Conservation (phyloP, 164 flowering plant species). For the Aristolochia fimbriata region DNA sequence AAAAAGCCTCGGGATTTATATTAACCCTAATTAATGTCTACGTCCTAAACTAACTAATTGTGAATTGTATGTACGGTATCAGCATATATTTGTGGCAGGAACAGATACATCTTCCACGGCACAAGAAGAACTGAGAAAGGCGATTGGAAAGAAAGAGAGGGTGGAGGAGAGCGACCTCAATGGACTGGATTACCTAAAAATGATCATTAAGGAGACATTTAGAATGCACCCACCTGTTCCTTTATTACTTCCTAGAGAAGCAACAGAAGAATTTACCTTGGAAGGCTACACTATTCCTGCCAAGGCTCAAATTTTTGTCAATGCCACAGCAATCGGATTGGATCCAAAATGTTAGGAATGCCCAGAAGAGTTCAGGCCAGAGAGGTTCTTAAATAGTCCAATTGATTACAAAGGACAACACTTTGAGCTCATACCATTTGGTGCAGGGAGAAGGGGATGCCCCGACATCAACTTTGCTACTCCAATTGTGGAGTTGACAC, state of each 20-base stretch:
- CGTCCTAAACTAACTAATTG: too few relatives aligned
- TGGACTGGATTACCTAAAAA: background rate
- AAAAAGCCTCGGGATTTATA: background rate
- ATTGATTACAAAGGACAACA: constrained; percentile 3
- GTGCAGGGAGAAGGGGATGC: constrained; percentile 4
- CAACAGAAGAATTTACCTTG: background rate
- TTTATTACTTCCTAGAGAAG: background rate
- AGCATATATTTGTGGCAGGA: constrained; percentile 3
- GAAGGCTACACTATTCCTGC: constrained; percentile 1
- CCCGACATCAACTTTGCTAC: constrained; percentile 1
- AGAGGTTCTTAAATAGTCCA: constrained; percentile 1
- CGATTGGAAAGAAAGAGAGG: background rate
- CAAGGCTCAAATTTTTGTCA: constrained; percentile 1
- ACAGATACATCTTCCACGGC: constrained; percentile 2
- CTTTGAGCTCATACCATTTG: constrained; percentile 5
- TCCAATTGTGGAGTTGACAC: background rate
- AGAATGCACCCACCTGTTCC: background rate
- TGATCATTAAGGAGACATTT: background rate
- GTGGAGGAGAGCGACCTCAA: background rate
- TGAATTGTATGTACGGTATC: too few relatives aligned
- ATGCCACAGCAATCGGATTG: constrained; percentile 3
- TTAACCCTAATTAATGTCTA: too few relatives aligned
- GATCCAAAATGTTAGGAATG: constrained; percentile 2
- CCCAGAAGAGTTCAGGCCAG: constrained; percentile 7
- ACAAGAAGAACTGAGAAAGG: constrained; percentile 4